phyloP scores from a whole-genome alignment of 257 asterid genomes.

The Eustoma russellianum region DNA sequence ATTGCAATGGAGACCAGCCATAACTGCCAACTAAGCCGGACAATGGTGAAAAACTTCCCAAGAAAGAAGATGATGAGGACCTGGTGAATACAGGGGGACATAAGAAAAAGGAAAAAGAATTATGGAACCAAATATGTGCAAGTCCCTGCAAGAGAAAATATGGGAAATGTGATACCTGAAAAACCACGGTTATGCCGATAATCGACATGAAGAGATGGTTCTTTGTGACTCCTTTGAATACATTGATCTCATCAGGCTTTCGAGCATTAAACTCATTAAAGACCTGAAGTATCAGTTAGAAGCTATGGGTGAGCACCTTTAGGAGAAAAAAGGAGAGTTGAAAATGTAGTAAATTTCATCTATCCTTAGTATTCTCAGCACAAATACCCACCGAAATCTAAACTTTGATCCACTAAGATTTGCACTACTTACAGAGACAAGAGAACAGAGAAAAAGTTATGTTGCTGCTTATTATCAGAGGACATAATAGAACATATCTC shows the following conservation, averaged over 20 bases:
- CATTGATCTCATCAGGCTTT: conserved; percentile 82
- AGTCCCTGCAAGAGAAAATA: conserved; percentile 1
- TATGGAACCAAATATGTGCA: background rate
- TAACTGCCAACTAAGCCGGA: conserved; percentile 75
- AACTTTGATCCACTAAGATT: too few species aligned
- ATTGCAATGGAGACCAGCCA: conserved; percentile 86
- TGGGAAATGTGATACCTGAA: conserved; percentile 47
- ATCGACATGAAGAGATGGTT: conserved; percentile 76
- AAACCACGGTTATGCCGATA: conserved; percentile 54
- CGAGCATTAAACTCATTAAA: conserved; percentile 91
- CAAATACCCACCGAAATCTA: too few species aligned
- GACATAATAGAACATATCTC: too few species aligned
- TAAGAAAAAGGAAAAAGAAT: background rate
- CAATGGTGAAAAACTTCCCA: conserved; percentile 64
- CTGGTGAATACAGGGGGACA: conserved; percentile 19
- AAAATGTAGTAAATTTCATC: too few species aligned
- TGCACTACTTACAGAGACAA: too few species aligned
- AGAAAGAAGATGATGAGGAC: conserved; percentile 73
- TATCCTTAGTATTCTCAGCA: too few species aligned
- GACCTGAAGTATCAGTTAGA: conserved; percentile 26
- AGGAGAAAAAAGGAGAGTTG: too few species aligned
- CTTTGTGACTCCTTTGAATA: conserved; percentile 62
- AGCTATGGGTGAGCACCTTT: background rate
- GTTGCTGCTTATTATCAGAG: too few species aligned
- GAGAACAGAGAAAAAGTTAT: too few species aligned